phyloP scores from a whole-genome alignment of 495 filamentous ascomycete genomes.

The Patellaria atrata region DNA sequence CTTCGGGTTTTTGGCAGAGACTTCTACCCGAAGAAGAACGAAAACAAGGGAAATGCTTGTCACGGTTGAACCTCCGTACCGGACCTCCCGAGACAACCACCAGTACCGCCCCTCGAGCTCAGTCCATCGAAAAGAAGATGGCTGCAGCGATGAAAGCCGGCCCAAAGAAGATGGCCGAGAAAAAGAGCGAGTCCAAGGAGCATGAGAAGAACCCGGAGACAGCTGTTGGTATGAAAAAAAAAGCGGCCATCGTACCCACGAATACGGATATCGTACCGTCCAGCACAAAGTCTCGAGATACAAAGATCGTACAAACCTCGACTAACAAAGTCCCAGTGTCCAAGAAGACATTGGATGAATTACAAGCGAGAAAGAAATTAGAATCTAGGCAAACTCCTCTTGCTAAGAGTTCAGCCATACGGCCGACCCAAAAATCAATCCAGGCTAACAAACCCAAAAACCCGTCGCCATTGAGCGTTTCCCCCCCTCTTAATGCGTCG shows the following conservation, averaged over 20 bases:
- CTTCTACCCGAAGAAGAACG: constrained; percentile 61
- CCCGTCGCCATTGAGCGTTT: constrained; percentile 20
- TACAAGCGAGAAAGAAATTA: too few species aligned
- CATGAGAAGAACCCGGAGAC: constrained; percentile 45
- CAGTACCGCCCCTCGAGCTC: constrained; percentile 43
- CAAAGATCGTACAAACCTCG: too few species aligned
- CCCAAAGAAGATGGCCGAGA: constrained; percentile 13
- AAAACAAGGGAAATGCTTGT: constrained; percentile 66
- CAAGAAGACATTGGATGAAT: too few species aligned
- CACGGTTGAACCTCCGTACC: constrained; percentile 51
- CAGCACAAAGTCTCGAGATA: too few species aligned
- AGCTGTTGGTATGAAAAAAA: too few species aligned
- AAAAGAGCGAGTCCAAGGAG: constrained; percentile 26
- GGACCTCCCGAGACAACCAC: constrained; percentile 29
- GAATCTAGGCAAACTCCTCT: too few species aligned
- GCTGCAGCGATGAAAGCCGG: constrained; percentile 3
- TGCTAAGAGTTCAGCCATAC: constrained; percentile 8
- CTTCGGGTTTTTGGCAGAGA: constrained; percentile 67
- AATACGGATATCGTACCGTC: constrained; percentile 1
- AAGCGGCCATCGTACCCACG: neutral
- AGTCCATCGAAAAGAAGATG: constrained; percentile 13
- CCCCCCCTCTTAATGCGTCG: constrained; percentile 21
- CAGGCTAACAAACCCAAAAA: constrained; percentile 21
- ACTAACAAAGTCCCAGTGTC: too few species aligned
- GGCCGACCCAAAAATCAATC: constrained; percentile 2